Conservation (phyloP, 768 basidiomycete genomes). For the Tremella mesenterica region DNA sequence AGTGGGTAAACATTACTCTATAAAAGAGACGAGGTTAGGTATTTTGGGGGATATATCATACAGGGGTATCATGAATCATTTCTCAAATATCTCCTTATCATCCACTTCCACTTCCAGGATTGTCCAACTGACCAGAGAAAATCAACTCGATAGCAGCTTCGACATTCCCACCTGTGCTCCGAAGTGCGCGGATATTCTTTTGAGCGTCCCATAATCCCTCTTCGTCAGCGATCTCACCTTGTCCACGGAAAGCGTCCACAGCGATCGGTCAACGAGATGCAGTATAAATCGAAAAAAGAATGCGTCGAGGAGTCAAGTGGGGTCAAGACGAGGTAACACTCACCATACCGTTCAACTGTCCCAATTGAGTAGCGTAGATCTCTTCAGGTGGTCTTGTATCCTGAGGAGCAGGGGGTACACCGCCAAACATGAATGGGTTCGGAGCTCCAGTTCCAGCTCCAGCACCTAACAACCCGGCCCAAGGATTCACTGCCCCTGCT, state of each 20-base stretch:
- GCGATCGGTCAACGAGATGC: too few relatives aligned
- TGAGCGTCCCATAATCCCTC: conserved; percentile 64
- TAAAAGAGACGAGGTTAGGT: too few relatives aligned
- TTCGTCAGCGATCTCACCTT: conserved; percentile 2
- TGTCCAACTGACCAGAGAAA: conserved; percentile 54
- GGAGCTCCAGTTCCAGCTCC: conserved; percentile 6
- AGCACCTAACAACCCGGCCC: background rate
- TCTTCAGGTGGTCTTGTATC: conserved; percentile 78
- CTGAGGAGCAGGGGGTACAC: conserved; percentile 48
- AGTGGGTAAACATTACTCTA: background rate
- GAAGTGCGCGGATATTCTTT: conserved; percentile 81
- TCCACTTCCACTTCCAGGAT: background rate
- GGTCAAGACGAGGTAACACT: conserved; percentile 9
- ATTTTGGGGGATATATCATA: too few relatives aligned
- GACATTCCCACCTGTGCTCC: conserved; percentile 88
- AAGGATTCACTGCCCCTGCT: conserved; percentile 2
- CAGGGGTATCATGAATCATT: background rate
- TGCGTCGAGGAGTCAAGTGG: too few relatives aligned
- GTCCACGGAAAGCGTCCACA: too few relatives aligned
- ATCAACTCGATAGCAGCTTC: conserved; percentile 90
- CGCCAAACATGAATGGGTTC: background rate
- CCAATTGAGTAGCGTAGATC: conserved; percentile 60
- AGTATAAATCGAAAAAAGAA: too few relatives aligned
- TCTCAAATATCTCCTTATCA: background rate
- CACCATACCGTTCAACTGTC: conserved; percentile 84